phyloP scores from a whole-genome alignment of 192 early-diverging fungal species.

The Backusella mclennaniae region DNA sequence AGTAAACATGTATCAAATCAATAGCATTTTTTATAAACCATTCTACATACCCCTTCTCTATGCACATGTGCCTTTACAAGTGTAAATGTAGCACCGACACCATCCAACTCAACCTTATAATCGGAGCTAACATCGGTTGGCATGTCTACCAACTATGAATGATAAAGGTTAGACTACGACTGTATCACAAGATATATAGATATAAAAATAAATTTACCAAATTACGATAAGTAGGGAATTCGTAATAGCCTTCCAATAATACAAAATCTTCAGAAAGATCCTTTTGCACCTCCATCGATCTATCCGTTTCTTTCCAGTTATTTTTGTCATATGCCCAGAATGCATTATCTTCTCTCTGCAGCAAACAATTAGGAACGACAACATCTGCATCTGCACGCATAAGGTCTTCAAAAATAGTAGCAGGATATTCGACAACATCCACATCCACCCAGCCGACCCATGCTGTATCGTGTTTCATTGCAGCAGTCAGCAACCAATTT shows the following conservation, averaged over 20 bases:
- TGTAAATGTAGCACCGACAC: conserved; percentile 60
- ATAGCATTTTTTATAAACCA: no score
- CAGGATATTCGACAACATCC: conserved; percentile 55
- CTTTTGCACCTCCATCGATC: conserved; percentile 41
- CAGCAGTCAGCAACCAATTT: conserved; percentile 53
- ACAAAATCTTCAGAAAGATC: conserved; percentile 25
- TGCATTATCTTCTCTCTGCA: conserved; percentile 16
- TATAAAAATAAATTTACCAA: conserved; percentile 14
- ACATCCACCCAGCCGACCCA: conserved; percentile 65
- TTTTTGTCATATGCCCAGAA: conserved; percentile 57
- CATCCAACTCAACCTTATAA: conserved; percentile 51
- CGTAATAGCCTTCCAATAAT: conserved; percentile 33
- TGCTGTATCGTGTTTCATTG: conserved; percentile 42
- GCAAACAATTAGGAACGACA: conserved; percentile 57
- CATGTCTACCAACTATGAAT: conserved; percentile 30
- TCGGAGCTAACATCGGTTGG: conserved; percentile 23
- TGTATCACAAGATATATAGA: neutral
- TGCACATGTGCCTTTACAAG: conserved; percentile 56
- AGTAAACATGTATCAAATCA: no score
- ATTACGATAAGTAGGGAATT: conserved; percentile 30
- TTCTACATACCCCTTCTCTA: conserved; percentile 39
- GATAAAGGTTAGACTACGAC: neutral
- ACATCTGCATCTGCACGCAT: conserved; percentile 53
- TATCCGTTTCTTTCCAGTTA: conserved; percentile 55
- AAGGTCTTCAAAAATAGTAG: conserved; percentile 53